A percentile compares a stretch with the other conserved stretches of the same genome.
Evolutionary conservation across 1,139 yeast genomes (phyloP).

Genomic region (Pichiaceae sp.): DNA sequence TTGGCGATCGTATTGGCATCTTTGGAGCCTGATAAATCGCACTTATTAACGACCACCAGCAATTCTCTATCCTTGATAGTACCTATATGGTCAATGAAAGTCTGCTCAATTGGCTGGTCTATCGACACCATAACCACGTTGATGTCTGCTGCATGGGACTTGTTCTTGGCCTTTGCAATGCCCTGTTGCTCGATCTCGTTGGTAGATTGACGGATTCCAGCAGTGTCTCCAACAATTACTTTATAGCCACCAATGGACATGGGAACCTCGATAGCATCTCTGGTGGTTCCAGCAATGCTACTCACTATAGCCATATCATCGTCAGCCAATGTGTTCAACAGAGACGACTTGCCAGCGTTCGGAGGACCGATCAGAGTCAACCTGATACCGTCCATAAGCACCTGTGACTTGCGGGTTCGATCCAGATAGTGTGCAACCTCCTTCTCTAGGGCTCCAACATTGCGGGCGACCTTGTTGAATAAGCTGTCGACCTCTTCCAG

Average conservation of each 20-base stretch:
- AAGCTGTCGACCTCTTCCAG: constrained; percentile 48
- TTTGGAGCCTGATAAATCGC: constrained; percentile 37
- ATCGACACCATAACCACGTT: constrained; percentile 26
- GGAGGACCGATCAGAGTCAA: constrained; percentile 83
- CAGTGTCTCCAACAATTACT: constrained; percentile 83
- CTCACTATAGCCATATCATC: constrained; percentile 90
- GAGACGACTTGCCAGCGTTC: constrained; percentile 91
- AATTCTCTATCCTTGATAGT: constrained; percentile 17
- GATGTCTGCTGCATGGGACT: constrained; percentile 53
- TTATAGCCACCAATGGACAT: constrained; percentile 80
- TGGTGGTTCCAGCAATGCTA: constrained; percentile 86
- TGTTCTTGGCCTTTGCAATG: constrained; percentile 61
- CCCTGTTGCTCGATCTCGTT: constrained; percentile 77
- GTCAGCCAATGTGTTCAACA: constrained; percentile 64
- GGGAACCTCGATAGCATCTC: constrained; percentile 80
- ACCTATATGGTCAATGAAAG: neutral
- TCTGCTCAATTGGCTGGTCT: neutral
- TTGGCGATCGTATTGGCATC: constrained; percentile 8
- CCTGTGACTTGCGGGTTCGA: constrained; percentile 50
- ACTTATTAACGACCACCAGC: constrained; percentile 48
- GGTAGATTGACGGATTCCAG: constrained; percentile 64
- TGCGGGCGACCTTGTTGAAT: constrained; percentile 39
- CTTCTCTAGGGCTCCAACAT: constrained; percentile 31
- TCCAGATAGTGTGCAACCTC: constrained; percentile 43
- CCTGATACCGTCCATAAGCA: constrained; percentile 66